Base-by-base conservation (phyloP, 2,329 filamentous ascomycete genomes). In the Aspergillus texensis region DNA sequence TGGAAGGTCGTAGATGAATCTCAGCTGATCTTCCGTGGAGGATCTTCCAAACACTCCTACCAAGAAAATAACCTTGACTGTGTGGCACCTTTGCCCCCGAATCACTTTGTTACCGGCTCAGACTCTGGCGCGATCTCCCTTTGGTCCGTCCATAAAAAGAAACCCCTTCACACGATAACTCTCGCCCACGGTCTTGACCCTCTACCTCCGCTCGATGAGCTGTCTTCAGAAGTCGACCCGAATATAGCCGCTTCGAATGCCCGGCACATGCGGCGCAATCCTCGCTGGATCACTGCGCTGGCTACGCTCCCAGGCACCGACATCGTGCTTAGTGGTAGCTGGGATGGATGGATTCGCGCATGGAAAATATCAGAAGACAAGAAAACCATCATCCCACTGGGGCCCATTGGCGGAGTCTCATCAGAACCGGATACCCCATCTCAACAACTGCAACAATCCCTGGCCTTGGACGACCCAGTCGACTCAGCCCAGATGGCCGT, bases 1-100 rank as follows among this genome's bases (percentile, higher is more conserved):
- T 99, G 95, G 95, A 97, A 97, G 79, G 94, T 99, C 1, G 88
- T 92, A 5, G 95, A 99, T 72, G 94, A 99, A 80, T 92, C 91
- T 1, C 95, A 99, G 76, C 86, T 99, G 8, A 94, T 98, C 2
- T 99, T 98, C 79, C 90, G 94, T 55, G 94, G 94, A 62, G 93
- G 93, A 66, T 80, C 76, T 53, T 80, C 76, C 48, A 82, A 76
- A 55, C 79, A 82, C 19, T 71, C 79, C 11, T 87, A 88, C 65
- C 81, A 85, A 50, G 88, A 97, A 77, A 94, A 93, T 61, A 96
- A 90, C 74, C 94, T 97, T 79, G 95, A 99, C 78, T 89, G 93
- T 65, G 88, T 98, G 30, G 91, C 94, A 63, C 93, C 96, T 82
- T 86, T 99, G n/a, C 73, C 95, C 91, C 79, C 93, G 91, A 72